Percentiles rank a stretch among this genome's conserved stretches.
Conservation (phyloP, 2,329 filamentous ascomycete species). For the Ilyonectria sp. region DNA sequence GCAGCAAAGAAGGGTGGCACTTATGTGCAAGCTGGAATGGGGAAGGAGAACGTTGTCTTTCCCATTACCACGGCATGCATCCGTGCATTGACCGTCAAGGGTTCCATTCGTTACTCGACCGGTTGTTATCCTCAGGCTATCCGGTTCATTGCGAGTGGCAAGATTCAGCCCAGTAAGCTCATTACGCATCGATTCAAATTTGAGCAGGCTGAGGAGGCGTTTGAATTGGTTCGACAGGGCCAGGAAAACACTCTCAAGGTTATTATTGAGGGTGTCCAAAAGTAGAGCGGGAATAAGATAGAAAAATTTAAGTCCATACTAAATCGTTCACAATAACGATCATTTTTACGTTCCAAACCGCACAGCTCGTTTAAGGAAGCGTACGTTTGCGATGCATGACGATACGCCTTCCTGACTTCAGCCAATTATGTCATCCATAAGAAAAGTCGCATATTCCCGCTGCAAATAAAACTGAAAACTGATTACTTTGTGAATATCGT, state of each 20-base stretch:
- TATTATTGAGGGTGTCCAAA: slow-evolving; percentile 38
- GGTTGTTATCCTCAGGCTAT: slow-evolving; percentile 66
- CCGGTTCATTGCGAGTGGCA: slow-evolving; percentile 64
- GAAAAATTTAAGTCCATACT: not conserved
- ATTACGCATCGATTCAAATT: slow-evolving; percentile 56
- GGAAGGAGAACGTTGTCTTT: slow-evolving; percentile 64
- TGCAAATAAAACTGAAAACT: no score
- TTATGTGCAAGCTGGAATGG: slow-evolving; percentile 68
- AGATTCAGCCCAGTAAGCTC: slow-evolving; percentile 55
- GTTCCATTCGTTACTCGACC: slow-evolving; percentile 65
- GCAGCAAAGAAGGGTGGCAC: slow-evolving; percentile 62
- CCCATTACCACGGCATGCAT: slow-evolving; percentile 66
- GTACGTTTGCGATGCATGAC: no score
- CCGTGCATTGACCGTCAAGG: slow-evolving; percentile 63
- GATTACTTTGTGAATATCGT: no score
- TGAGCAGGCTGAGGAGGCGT: slow-evolving; percentile 63
- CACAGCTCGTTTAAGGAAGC: not conserved
- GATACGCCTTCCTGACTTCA: no score
- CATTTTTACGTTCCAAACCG: not conserved
- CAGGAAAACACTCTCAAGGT: slow-evolving; percentile 44
- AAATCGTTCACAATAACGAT: not conserved
- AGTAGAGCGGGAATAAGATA: slow-evolving; percentile 12
- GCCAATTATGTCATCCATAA: no score
- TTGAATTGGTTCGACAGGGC: slow-evolving; percentile 48
- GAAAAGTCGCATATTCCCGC: no score